phyloP scores from a whole-genome alignment of 2,329 filamentous ascomycete species.

The Fusarium illudens region DNA sequence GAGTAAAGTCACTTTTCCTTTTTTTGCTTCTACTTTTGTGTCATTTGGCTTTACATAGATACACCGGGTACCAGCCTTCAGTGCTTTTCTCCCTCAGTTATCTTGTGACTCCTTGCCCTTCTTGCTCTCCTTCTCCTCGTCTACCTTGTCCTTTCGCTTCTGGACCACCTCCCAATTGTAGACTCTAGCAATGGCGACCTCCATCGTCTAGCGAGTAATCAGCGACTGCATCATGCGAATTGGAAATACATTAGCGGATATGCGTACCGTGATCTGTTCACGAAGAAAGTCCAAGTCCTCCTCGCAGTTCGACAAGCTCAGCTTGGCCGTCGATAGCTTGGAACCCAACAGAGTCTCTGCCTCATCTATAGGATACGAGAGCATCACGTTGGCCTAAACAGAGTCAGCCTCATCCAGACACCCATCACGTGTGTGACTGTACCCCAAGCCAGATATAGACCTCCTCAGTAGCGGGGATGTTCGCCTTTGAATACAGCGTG shows the following conservation, averaged over 20 bases:
- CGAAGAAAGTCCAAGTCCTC: slow-evolving; percentile 95
- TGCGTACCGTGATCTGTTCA: slow-evolving; percentile 90
- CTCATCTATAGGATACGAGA: slow-evolving; percentile 90
- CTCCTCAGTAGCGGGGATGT: slow-evolving; percentile 83
- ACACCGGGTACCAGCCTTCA: slow-evolving; percentile 14
- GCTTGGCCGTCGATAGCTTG: slow-evolving; percentile 81
- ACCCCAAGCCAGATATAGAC: slow-evolving; percentile 98
- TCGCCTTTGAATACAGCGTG: slow-evolving; percentile 89
- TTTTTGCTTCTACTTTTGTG: slow-evolving; percentile 21
- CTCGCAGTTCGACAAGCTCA: slow-evolving; percentile 85
- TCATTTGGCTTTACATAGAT: slow-evolving; percentile 23
- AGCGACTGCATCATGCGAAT: slow-evolving; percentile 7
- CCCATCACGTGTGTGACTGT: slow-evolving; percentile 30
- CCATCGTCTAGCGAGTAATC: slow-evolving; percentile 75
- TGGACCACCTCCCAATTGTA: slow-evolving; percentile 99
- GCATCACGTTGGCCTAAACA: slow-evolving; percentile 89
- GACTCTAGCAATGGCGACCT: slow-evolving; percentile 95
- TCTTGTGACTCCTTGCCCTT: slow-evolving; percentile 48
- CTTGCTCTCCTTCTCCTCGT: slow-evolving; percentile 60
- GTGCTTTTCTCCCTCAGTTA: slow-evolving; percentile 30
- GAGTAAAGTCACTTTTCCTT: slow-evolving; percentile 5
- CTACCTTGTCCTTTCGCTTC: slow-evolving; percentile 87
- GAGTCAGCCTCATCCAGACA: slow-evolving; percentile 36
- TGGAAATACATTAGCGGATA: background rate
- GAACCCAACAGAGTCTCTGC: slow-evolving; percentile 79